Evolutionary conservation across 2,329 filamentous ascomycete genomes (phyloP).

Genomic region (Xylariaceae sp.): DNA sequence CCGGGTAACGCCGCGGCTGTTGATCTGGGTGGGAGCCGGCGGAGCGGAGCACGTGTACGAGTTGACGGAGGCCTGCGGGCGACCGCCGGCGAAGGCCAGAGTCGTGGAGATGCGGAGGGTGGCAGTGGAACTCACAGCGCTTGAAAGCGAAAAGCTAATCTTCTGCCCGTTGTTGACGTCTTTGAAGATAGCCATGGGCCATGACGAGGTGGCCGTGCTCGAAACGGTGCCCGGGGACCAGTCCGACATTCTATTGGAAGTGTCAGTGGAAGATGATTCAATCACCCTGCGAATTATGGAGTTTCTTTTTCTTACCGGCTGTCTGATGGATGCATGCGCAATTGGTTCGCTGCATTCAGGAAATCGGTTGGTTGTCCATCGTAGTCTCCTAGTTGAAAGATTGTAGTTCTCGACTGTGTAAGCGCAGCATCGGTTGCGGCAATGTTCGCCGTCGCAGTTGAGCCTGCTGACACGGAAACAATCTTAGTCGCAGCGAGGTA

Average conservation of each 20-base stretch:
- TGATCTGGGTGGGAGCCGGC: conserved; percentile 41
- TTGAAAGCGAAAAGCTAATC: conserved; percentile 39
- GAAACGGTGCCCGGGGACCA: conserved; percentile 41
- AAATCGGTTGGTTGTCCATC: conserved; percentile 53
- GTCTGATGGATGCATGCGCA: conserved; percentile 41
- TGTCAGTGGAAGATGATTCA: conserved; percentile 29
- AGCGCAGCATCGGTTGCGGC: conserved; percentile 33
- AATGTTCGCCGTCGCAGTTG: conserved; percentile 43
- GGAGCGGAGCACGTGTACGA: conserved; percentile 30
- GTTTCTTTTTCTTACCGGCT: conserved; percentile 12
- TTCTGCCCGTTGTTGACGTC: conserved; percentile 39
- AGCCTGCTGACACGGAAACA: conserved; percentile 43
- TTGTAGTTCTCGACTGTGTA: conserved; percentile 37
- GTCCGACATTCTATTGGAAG: conserved; percentile 31
- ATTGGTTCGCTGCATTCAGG: conserved; percentile 52
- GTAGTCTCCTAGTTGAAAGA: conserved; percentile 53
- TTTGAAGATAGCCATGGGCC: conserved; percentile 55
- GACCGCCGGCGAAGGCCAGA: conserved; percentile 48
- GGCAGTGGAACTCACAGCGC: conserved; percentile 38
- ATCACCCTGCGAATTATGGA: neutral
- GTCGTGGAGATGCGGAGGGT: conserved; percentile 54
- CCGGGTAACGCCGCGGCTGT: conserved; percentile 52
- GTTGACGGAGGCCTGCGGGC: conserved; percentile 42
- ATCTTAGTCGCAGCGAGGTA: conserved; percentile 43
- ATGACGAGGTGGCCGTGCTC: conserved; percentile 38